Evolutionary conservation across 1,284 basidiomycete species (phyloP).

Genomic region (Ceratobasidium sp.): DNA sequence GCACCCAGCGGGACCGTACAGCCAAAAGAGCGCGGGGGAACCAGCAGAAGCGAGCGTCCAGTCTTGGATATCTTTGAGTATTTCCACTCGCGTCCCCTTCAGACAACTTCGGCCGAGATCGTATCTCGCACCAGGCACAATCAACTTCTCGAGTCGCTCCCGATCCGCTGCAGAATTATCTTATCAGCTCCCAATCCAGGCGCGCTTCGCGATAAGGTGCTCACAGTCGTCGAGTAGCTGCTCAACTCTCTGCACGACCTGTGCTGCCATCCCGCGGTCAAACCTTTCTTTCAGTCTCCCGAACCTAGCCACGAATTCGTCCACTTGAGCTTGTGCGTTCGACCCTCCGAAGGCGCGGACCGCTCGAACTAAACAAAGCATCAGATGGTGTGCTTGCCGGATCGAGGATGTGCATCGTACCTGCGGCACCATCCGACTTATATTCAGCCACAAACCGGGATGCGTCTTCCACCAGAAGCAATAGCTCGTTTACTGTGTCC

Average conservation of each 20-base stretch:
- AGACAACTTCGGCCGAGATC: neutral
- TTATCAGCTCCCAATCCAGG: neutral
- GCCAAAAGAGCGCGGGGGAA: constrained; percentile 27
- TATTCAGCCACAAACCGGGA: constrained; percentile 15
- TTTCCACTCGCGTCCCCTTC: neutral
- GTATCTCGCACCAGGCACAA: neutral
- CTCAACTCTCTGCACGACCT: constrained; percentile 1
- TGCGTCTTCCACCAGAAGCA: constrained; percentile 16
- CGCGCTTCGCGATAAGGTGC: neutral
- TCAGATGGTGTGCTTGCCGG: too few species aligned
- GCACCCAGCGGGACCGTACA: constrained; percentile 39
- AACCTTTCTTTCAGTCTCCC: constrained; percentile 3
- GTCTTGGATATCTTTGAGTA: neutral
- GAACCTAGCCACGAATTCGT: too few species aligned
- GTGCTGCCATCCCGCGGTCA: neutral
- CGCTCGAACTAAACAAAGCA: too few species aligned
- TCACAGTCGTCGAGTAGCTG: neutral
- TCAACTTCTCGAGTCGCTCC: too few species aligned
- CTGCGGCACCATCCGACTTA: neutral
- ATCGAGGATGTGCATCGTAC: too few species aligned
- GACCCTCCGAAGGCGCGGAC: too few species aligned
- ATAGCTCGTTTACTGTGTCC: neutral
- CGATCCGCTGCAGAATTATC: neutral
- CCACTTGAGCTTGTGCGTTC: too few species aligned
- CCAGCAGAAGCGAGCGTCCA: neutral